Base-by-base conservation (phyloP, 345 rosid species). In the Arabidopsis suecica region DNA sequence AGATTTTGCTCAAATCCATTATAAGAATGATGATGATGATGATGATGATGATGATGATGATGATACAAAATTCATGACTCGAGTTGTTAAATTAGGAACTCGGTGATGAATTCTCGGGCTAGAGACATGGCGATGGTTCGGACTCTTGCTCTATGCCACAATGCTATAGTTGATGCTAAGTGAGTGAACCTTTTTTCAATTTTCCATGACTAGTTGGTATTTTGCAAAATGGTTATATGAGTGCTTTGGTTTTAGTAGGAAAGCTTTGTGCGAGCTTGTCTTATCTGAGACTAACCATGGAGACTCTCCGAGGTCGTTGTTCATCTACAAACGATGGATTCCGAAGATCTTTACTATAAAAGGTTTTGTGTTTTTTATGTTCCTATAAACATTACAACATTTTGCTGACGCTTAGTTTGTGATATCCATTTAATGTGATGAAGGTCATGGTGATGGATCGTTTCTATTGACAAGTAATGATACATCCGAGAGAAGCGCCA, bases 51-150 rank as follows among this genome's bases (percentile, higher is more conserved):
- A 28, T 28, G 4, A 4, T 28, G 32, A 28, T 28, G 3, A 2
- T 28, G 32, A 28, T 28, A 28, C 4, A 3, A 4, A 28, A 28
- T 6, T 42, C 6, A 32, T 34, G 42, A 9, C 20, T 20, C 38
- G 40, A 25, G 56, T 45, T 65, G 10, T 36, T 7, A 6, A 32
- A 25, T 8, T 50, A 88, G 96, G 80, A 84, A 62, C 58, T 87
- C 88, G 60, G 76, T 85, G 38, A 81, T 65, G 53, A 91, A 82
- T 81, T 83, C 93, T 65, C 91, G 95, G 0, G 97, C 91, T 69
- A 83, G 93, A 83, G 97, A 90, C 77, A 70, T 94, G 79, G 90
- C 93, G 5, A 87, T 94, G 91, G 87, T 86, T 50, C 76, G 93
- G 55, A 83, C 84, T 38, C 87, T 91, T 65, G 95, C 97, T 67